Evolutionary conservation across 1,284 basidiomycete genomes (phyloP), one percentile per base, ranked within the genome.

Genomic region (Ustilago cynodontis): DNA sequence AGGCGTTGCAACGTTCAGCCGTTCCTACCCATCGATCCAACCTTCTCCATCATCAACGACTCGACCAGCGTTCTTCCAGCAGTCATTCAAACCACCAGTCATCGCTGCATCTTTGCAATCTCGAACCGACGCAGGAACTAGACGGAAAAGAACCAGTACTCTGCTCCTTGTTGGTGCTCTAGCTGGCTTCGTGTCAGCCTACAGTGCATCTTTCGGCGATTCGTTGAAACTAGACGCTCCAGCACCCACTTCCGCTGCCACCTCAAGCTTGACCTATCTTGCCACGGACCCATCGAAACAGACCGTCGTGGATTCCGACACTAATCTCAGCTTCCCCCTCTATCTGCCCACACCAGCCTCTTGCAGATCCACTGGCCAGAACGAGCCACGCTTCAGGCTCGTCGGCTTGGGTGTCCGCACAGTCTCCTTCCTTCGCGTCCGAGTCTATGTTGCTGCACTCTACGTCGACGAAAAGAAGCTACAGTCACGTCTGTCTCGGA

Each of bases 371-470:
- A 14, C 60, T 0, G 28, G 26, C 6, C 26, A 58, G 51, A 1
- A 89, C 93, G 79, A 89, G 50, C 45, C 64, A 1, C 22, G 39
- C 1, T 55, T 72, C 18, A 37, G 90, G 18, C 89, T 95, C 6
- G 87, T 95, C 13, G 94, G 94, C 1, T 87, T 93, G 1, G 94
- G 94, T 49, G 93, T 94, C 33, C 88, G 94, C 49, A 93, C 91
- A 0, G 94, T 95, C 49, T 88, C 93, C 13, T 94, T 95, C 86
- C 87, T 95, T 50, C 88, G 90, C 6, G 89, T 95, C 66, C 90
- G 92, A 74, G 94, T 95, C 11, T 95, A 95, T 86, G 92, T 93
- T 5, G 90, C 93, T 47, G 94, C 89, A 0, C 92, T 95, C 84
- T 95, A 95, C 85, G 92, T 92, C 16, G 93, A 94, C 85, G 87